Conservation (phyloP, 2,329 filamentous ascomycete species). For the Stachybotrys chlorohalonatus region DNA sequence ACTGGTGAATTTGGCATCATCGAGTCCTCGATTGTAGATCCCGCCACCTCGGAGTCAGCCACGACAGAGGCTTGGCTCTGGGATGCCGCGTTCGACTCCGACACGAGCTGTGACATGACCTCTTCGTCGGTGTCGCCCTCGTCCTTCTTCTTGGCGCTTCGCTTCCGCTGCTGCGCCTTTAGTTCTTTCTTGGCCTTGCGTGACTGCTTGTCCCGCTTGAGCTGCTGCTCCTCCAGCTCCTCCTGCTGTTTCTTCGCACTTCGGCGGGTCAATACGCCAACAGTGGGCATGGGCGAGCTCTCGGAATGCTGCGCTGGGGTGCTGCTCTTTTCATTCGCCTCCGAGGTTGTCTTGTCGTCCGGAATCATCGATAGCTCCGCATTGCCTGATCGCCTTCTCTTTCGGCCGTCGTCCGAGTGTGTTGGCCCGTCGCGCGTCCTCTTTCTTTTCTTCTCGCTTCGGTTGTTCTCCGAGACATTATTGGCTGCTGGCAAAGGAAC, state of each 20-base stretch:
- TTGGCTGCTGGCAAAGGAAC: conserved; percentile 14
- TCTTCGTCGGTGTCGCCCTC: conserved; percentile 30
- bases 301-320: background rate
- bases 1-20: conserved; percentile 8
- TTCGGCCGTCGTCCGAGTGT: conserved; percentile 14
- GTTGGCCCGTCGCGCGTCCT: conserved; percentile 6
- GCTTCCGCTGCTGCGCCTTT: conserved; percentile 3
- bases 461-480: conserved; percentile 1
- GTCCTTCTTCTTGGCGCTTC: conserved; percentile 8
- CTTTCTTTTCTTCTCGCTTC: conserved; percentile 19
- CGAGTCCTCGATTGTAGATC: conserved; percentile 9
- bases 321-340: background rate
- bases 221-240: conserved; percentile 1
- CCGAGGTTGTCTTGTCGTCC: background rate
- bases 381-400: conserved; percentile 16
- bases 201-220: background rate
- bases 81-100: conserved; percentile 29
- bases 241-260: conserved; percentile 5
- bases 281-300: background rate
- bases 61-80: conserved; percentile 18
- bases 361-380: background rate
- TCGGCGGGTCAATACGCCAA: conserved; percentile 9
- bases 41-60: conserved; percentile 5
- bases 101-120: conserved; percentile 29
- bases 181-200: conserved; percentile 1